Evolutionary conservation across 495 filamentous ascomycete species (phyloP).

Genomic region (Xylaria castorea): DNA sequence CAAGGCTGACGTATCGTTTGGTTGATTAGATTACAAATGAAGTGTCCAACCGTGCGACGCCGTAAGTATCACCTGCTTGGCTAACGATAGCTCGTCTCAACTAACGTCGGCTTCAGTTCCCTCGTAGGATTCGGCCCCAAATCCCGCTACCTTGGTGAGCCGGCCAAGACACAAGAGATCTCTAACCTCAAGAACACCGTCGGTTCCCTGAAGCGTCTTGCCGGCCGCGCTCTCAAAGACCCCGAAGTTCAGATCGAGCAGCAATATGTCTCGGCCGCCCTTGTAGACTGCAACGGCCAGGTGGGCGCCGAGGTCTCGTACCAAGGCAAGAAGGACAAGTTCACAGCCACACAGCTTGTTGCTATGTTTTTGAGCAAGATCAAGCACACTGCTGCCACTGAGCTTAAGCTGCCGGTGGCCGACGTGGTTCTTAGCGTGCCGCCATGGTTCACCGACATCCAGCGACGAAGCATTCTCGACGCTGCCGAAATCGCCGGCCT

Average conservation of each 20-base stretch:
- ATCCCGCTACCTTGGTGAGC: constrained; percentile 89
- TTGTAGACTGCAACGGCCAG: constrained; percentile 91
- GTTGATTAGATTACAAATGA: constrained; percentile 88
- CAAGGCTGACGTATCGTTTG: constrained; percentile 34
- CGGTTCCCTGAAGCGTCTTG: constrained; percentile 86
- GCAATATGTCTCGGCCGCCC: constrained; percentile 83
- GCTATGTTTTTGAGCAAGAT: constrained; percentile 97
- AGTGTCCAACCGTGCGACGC: constrained; percentile 97
- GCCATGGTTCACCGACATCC: constrained; percentile 95
- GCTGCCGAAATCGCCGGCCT: constrained; percentile 94
- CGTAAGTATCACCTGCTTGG: constrained; percentile 66
- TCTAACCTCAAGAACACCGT: constrained; percentile 99
- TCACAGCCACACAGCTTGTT: constrained; percentile 87
- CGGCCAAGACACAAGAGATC: constrained; percentile 98
- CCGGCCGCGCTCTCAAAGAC: constrained; percentile 83
- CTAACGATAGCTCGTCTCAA: constrained; percentile 20
- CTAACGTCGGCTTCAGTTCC: constrained; percentile 61
- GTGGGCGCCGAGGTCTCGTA: constrained; percentile 95
- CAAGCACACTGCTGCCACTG: constrained; percentile 82
- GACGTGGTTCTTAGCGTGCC: constrained; percentile 95
- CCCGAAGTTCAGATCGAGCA: constrained; percentile 92
- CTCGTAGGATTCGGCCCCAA: constrained; percentile 95
- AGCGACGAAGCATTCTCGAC: constrained; percentile 88
- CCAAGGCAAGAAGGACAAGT: constrained; percentile 91
- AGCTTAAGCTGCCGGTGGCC: constrained; percentile 91